A percentile compares a stretch with the other conserved stretches of the same genome.
These are phyloP conservation scores for Acidiella bohemica DNA, from an alignment of 495 filamentous ascomycete genomes.

Conservation along the genomic window DNA sequence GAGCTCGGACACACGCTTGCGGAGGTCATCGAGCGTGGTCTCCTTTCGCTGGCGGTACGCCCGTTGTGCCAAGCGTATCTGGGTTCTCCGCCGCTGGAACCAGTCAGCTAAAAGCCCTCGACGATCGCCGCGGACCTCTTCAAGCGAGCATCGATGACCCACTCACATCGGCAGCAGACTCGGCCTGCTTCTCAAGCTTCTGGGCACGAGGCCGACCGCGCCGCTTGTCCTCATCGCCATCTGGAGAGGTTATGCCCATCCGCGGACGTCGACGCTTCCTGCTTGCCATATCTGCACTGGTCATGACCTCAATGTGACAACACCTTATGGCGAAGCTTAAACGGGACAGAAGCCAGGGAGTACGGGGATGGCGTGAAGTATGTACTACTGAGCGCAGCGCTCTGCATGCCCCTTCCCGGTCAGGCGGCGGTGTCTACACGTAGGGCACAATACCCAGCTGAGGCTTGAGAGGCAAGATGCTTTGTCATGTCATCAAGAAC, in stretches of 20 bases:
- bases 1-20: slow-evolving; percentile 50
- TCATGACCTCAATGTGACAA: slow-evolving; percentile 15
- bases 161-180: slow-evolving; percentile 37
- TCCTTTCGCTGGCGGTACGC: slow-evolving; percentile 79
- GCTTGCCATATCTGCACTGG: too few relatives aligned
- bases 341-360: too few relatives aligned
- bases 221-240: slow-evolving; percentile 14
- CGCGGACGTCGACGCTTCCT: slow-evolving; percentile 48
- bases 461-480: too few relatives aligned
- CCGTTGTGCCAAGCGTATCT: slow-evolving; percentile 73
- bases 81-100: slow-evolving; percentile 70
- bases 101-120: too few relatives aligned
- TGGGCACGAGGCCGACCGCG: slow-evolving; percentile 52
- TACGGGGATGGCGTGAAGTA: too few relatives aligned
- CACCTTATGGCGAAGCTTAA: too few relatives aligned
- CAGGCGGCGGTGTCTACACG: too few relatives aligned
- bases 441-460: too few relatives aligned
- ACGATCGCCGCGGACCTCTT: too few relatives aligned
- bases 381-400: too few relatives aligned
- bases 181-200: slow-evolving; percentile 59
- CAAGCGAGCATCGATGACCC: slow-evolving; percentile 13
- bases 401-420: too few relatives aligned
- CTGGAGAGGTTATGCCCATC: slow-evolving; percentile 4
- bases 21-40: slow-evolving; percentile 60
- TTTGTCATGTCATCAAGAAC: too few relatives aligned